phyloP scores from a whole-genome alignment of 345 rosid genomes.

The Rhodamnia argentea region DNA sequence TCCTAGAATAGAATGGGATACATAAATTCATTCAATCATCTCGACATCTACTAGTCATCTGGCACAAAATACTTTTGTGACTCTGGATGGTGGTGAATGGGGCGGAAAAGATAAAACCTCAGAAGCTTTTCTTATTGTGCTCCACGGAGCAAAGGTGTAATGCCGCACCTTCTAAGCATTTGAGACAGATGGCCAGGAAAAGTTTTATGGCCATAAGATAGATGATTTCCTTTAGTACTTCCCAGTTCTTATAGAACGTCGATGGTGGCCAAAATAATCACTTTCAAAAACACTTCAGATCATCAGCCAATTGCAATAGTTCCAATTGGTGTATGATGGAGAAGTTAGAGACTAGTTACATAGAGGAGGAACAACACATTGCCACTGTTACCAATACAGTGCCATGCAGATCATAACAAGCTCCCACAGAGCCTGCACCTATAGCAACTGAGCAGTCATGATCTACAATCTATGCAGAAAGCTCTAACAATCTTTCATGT shows the following conservation, averaged over 20 bases:
- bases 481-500: not conserved
- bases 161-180: not conserved
- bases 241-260: not conserved
- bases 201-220: not conserved
- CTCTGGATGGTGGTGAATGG: not conserved
- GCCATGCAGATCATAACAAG: not conserved
- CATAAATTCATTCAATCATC: not conserved
- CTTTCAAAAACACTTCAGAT: not conserved
- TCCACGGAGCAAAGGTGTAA: not conserved
- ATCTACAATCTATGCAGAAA: not conserved
- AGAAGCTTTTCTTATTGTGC: not conserved
- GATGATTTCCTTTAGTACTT: not conserved
- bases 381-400: not conserved
- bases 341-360: not conserved
- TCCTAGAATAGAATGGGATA: not conserved
- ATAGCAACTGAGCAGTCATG: not conserved
- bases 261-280: not conserved
- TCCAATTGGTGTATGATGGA: not conserved
- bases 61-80: not conserved
- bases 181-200: not conserved
- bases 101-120: not conserved
- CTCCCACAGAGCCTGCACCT: not conserved
- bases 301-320: not conserved
- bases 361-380: not conserved
- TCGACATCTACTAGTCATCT: not conserved